Conservation (phyloP, 805 yeast species). For the Metschnikowia matae region DNA sequence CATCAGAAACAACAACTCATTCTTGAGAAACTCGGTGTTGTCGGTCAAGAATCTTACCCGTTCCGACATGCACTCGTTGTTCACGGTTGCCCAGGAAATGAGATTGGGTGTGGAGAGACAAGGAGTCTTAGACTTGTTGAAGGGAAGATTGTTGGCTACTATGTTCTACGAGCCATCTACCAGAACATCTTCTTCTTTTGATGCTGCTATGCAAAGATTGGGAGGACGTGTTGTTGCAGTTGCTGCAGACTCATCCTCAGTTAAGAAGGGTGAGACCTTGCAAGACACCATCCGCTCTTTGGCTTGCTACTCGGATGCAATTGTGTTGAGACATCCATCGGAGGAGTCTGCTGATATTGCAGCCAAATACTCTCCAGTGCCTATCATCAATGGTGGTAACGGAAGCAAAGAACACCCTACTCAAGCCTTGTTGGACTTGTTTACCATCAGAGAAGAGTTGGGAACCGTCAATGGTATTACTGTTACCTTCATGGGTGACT, state of each 20-base stretch:
- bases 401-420: constrained; percentile 98
- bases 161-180: constrained; percentile 98
- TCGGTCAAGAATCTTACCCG: constrained; percentile 87
- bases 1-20: constrained; percentile 82
- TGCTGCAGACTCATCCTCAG: constrained; percentile 83
- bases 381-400: constrained; percentile 96
- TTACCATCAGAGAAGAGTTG: constrained; percentile 97
- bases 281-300: constrained; percentile 95
- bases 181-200: constrained; percentile 93
- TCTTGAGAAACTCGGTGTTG: constrained; percentile 80
- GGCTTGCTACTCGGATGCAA: constrained; percentile 94
- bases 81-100: constrained; percentile 97
- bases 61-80: constrained; percentile 85
- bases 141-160: constrained; percentile 88
- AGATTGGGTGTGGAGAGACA: constrained; percentile 94
- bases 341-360: constrained; percentile 91
- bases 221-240: constrained; percentile 96
- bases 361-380: constrained; percentile 94
- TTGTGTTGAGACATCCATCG: constrained; percentile 94
- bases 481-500: constrained; percentile 97
- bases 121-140: constrained; percentile 86
- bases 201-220: constrained; percentile 98
- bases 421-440: constrained; percentile 94
- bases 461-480: constrained; percentile 98
- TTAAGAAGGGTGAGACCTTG: constrained; percentile 95